Percentiles rank a stretch among this genome's conserved stretches.
These are phyloP conservation scores for Phytophthora constricta DNA, from an alignment of 352 stramenopile genomes.

Conservation along the genomic window DNA sequence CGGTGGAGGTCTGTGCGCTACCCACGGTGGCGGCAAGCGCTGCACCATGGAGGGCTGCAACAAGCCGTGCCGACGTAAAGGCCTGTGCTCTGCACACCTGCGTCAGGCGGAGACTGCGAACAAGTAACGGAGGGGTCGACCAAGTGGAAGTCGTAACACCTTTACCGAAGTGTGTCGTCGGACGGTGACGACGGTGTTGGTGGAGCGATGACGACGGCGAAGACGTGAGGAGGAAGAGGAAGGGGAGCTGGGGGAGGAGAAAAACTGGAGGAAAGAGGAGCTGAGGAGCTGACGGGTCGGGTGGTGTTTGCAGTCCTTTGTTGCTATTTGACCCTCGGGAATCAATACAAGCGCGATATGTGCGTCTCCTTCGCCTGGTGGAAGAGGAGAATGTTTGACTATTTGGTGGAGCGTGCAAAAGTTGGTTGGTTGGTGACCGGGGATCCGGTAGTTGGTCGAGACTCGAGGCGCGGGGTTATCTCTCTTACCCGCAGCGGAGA, in stretches of 20 bases:
- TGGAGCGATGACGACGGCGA: constrained; percentile 32
- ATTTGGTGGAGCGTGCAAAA: constrained; percentile 29
- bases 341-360: constrained; percentile 32
- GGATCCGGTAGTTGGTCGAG: constrained; percentile 21
- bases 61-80: constrained; percentile 84
- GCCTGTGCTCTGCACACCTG: constrained; percentile 83
- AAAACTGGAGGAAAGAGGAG: constrained; percentile 37
- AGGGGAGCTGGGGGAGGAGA: constrained; percentile 12
- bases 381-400: constrained; percentile 32
- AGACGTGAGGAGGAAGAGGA: constrained; percentile 19
- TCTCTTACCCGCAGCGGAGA: constrained; percentile 22
- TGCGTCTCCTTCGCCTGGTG: constrained; percentile 23
- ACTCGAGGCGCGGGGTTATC: constrained; percentile 20
- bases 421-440: constrained; percentile 31
- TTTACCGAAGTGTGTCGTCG: constrained; percentile 10
- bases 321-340: constrained; percentile 24
- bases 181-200: constrained; percentile 26
- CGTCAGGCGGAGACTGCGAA: constrained; percentile 27
- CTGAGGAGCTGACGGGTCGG: constrained; percentile 33
- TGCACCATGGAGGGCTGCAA: constrained; percentile 70
- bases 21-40: constrained; percentile 86
- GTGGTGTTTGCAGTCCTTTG: constrained; percentile 33
- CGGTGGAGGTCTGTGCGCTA: constrained; percentile 70
- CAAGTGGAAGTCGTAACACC: constrained; percentile 30
- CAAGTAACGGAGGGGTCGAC: constrained; percentile 35